These are phyloP conservation scores for Hevea brasiliensis DNA, from an alignment of 345 rosid species.

Conservation along the genomic window DNA sequence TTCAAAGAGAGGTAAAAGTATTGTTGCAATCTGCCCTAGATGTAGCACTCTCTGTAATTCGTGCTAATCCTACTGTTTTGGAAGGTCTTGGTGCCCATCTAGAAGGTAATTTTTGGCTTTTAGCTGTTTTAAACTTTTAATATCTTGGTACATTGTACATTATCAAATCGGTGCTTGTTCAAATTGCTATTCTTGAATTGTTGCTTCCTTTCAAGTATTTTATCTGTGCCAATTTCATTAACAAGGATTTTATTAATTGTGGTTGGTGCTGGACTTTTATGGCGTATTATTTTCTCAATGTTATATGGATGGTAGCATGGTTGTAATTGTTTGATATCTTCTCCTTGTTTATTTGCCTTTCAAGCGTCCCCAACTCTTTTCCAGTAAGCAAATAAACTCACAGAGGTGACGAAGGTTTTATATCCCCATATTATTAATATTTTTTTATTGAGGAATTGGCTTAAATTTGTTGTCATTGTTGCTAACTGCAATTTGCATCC, in stretches of 20 bases:
- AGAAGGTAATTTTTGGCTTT: slow-evolving; percentile 56
- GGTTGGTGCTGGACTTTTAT: neutral
- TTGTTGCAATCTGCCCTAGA: slow-evolving; percentile 77
- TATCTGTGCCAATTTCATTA: neutral
- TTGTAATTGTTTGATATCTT: neutral
- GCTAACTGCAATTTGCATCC: neutral
- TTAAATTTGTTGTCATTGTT: neutral
- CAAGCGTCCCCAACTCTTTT: neutral
- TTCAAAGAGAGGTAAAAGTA: slow-evolving; percentile 77
- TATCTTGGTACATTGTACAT: neutral
- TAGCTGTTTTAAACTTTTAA: neutral
- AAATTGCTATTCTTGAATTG: neutral
- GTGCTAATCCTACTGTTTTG: slow-evolving; percentile 80
- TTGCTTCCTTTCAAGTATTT: neutral
- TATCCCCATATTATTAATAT: too few species aligned
- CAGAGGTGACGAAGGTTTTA: neutral
- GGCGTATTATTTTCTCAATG: neutral
- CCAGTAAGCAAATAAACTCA: neutral
- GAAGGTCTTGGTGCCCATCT: slow-evolving; percentile 93
- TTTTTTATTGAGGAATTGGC: neutral
- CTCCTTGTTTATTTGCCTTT: neutral
- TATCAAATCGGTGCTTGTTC: neutral
- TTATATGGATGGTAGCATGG: neutral
- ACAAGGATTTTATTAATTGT: neutral
- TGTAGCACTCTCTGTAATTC: slow-evolving; percentile 68